Evolutionary conservation across 2,329 filamentous ascomycete genomes (phyloP), one percentile per base, ranked within the genome.

Genomic region (Apiospora hydei): DNA sequence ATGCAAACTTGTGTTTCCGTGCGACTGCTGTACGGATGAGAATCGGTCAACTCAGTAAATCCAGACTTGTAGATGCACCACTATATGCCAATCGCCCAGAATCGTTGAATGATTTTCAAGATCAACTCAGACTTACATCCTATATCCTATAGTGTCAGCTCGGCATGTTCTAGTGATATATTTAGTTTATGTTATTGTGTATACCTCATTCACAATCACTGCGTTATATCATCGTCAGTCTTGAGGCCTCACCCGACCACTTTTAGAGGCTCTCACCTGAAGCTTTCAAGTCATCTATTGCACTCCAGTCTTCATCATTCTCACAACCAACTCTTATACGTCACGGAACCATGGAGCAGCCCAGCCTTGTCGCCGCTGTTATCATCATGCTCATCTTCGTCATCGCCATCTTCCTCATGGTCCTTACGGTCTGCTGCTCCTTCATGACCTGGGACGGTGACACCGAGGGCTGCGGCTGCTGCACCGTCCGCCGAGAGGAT

Each of bases 381-480:
- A 7, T 46, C 41, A 44, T 68, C 41, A 47, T 34, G 24, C 14
- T 68, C n/a, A n/a, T 68, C 66, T 46, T 68, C n/a, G n/a, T 47
- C 41, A 47, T 47, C 66, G 66, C 41, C 41, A 68, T 68, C n/a
- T 44, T 47, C 43, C 41, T 68, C 66, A 68, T 68, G 66, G 8
- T 68, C n/a, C 43, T 68, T 3, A 47, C 21, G 14, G 7, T 68
- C 18, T 68, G 66, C 66, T 44, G 41, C 41, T 46, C 41, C 66
- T 68, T 68, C 41, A 68, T 68, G 66, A 68, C 41, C n/a, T 68
- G 66, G 66, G 44, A 68, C 38, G 41, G 41, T 14, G 41, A 68
- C n/a, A 26, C 66, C 24, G 41, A 68, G 13, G 44, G 66, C 2
- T 46, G 41, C 41, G 66, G 66, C 41, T 68, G 66, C 43, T 68